These are phyloP conservation scores for Penicillium sp. DNA, from an alignment of 2,329 filamentous ascomycete species.

Conservation along the genomic window DNA sequence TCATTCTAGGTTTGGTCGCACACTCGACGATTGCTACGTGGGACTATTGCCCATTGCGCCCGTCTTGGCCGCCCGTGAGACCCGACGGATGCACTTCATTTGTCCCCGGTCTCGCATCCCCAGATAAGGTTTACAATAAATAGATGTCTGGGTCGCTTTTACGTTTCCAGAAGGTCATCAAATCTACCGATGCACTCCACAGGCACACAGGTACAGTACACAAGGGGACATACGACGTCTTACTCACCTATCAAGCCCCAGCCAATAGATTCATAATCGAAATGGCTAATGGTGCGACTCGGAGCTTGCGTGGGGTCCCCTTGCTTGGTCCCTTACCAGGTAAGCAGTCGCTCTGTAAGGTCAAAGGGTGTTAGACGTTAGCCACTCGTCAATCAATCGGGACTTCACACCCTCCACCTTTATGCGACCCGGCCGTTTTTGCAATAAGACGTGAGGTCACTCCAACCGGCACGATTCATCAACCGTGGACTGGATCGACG, in stretches of 20 bases:
- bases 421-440: constrained; percentile 23
- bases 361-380: constrained; percentile 13
- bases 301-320: constrained; percentile 15
- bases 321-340: constrained; percentile 18
- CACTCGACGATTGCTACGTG: constrained; percentile 9
- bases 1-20: constrained; percentile 3
- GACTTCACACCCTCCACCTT: constrained; percentile 1
- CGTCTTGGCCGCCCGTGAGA: constrained; percentile 12
- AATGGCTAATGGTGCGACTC: constrained; percentile 7
- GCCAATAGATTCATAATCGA: background rate
- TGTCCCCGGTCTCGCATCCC: constrained; percentile 8
- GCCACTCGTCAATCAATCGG: constrained; percentile 10
- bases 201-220: background rate
- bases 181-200: background rate
- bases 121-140: constrained; percentile 18
- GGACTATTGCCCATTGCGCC: constrained; percentile 1
- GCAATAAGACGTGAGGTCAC: constrained; percentile 2
- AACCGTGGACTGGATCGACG: constrained; percentile 1
- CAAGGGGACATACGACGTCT: constrained; percentile 3
- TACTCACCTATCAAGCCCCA: background rate
- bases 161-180: constrained; percentile 9
- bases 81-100: constrained; percentile 13
- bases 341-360: constrained; percentile 16
- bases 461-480: constrained; percentile 7
- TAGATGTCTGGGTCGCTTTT: constrained; percentile 12